Conservation (phyloP, 805 yeast genomes). For the Candida sakaeoensis region DNA sequence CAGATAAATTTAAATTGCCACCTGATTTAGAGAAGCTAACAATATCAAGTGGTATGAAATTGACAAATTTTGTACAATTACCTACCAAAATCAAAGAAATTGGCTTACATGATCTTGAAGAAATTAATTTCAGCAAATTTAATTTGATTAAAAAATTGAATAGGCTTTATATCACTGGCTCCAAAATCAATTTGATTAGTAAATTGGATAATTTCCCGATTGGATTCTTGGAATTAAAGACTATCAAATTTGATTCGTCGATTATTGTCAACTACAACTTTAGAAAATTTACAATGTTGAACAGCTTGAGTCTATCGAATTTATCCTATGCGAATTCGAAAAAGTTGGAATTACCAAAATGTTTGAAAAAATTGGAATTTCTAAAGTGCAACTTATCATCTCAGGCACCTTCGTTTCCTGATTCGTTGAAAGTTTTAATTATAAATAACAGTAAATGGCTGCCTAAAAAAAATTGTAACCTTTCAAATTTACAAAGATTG, state of each 20-base stretch:
- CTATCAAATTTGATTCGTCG: conserved; percentile 10
- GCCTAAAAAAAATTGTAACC: conserved; percentile 7
- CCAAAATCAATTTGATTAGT: conserved; percentile 6
- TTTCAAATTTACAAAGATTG: conserved; percentile 6
- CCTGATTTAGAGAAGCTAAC: conserved; percentile 6
- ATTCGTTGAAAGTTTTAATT: conserved; percentile 6
- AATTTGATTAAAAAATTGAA: conserved; percentile 8
- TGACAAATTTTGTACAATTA: conserved; percentile 7
- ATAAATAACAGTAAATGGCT: conserved; percentile 9
- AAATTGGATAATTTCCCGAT: conserved; percentile 9
- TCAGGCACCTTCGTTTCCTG: conserved; percentile 10
- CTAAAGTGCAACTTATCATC: conserved; percentile 8
- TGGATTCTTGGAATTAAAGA: conserved; percentile 8
- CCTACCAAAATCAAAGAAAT: conserved; percentile 6
- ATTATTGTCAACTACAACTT: conserved; percentile 8
- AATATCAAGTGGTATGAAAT: conserved; percentile 7
- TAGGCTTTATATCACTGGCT: conserved; percentile 6
- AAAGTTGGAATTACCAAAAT: conserved; percentile 5
- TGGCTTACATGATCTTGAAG: conserved; percentile 6
- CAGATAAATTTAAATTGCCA: conserved; percentile 7
- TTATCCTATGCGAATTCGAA: conserved; percentile 8
- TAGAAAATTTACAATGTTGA: conserved; percentile 5
- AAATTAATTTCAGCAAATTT: conserved; percentile 7
- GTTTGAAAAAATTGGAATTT: conserved; percentile 9
- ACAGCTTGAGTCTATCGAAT: conserved; percentile 4